Evolutionary conservation across 176 grass and related monocot genomes (phyloP).

Genomic region (Oryza glumipatula): DNA sequence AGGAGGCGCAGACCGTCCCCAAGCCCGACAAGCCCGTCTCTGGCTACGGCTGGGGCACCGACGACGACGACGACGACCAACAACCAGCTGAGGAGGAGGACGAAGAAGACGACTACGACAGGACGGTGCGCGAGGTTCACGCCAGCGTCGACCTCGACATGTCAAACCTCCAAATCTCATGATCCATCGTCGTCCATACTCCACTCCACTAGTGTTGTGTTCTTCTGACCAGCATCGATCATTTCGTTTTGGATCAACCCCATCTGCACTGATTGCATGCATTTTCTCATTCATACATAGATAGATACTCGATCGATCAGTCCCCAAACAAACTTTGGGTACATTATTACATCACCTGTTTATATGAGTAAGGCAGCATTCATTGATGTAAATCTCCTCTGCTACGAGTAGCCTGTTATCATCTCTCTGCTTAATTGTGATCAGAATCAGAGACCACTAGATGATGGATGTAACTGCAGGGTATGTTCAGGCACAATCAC

Average conservation of each 20-base stretch:
- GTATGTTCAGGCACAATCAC: no score
- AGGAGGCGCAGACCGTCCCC: conserved; percentile 68
- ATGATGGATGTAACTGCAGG: no score
- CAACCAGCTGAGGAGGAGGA: not conserved
- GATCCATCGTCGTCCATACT: not conserved
- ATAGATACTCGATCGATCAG: no score
- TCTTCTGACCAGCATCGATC: not conserved
- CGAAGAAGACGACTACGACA: conserved; percentile 68
- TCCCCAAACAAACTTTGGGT: not conserved
- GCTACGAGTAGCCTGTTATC: no score
- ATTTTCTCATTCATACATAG: not conserved
- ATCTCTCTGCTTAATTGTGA: no score
- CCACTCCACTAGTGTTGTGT: not conserved
- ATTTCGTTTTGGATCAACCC: not conserved
- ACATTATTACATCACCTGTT: no score
- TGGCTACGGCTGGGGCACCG: conserved; percentile 59
- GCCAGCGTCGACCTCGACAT: conserved; percentile 73
- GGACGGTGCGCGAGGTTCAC: conserved; percentile 66
- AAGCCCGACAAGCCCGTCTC: conserved; percentile 45
- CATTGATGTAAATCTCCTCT: no score
- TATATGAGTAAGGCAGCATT: no score
- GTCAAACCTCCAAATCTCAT: conserved; percentile 49
- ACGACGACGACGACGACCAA: not conserved
- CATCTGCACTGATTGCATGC: no score
- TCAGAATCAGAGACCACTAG: no score